These are phyloP conservation scores for Aureobasidium leucospermi DNA, from an alignment of 2,329 filamentous ascomycete genomes.

Conservation along the genomic window DNA sequence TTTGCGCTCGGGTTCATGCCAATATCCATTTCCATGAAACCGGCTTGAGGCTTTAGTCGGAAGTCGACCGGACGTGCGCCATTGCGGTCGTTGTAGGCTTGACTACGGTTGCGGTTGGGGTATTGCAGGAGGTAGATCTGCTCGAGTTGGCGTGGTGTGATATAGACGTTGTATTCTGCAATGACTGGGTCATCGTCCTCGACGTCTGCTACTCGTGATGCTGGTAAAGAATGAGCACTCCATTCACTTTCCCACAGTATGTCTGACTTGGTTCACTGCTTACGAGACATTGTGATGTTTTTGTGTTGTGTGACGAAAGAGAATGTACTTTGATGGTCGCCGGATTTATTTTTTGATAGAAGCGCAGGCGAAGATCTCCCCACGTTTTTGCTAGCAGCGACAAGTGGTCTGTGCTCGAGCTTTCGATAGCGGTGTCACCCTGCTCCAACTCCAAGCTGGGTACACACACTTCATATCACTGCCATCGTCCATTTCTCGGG, in stretches of 20 bases:
- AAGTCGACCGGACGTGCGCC: conserved; percentile 59
- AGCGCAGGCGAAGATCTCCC: not conserved
- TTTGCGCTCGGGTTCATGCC: conserved; percentile 64
- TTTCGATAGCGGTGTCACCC: not conserved
- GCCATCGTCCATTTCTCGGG: no score
- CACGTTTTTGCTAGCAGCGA: not conserved
- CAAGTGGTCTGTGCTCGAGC: not conserved
- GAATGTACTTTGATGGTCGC: conserved; percentile 5
- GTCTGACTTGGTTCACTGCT: conserved; percentile 1
- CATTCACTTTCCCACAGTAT: not conserved
- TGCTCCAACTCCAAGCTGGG: not conserved
- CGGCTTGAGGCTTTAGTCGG: conserved; percentile 72
- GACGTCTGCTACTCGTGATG: conserved; percentile 1
- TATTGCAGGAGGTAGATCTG: conserved; percentile 75
- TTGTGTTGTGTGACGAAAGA: not conserved
- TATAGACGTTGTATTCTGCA: conserved; percentile 69
- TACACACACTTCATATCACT: no score
- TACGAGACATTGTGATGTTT: conserved; percentile 18
- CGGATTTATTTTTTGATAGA: conserved; percentile 14
- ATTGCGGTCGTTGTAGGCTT: conserved; percentile 53
- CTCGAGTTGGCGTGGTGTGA: conserved; percentile 63
- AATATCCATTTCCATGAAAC: conserved; percentile 89
- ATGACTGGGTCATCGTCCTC: conserved; percentile 41
- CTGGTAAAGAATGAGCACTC: not conserved
- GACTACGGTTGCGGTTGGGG: conserved; percentile 63